These are phyloP conservation scores for Fusarium anthophilum DNA, from an alignment of 2,329 filamentous ascomycete genomes.

Conservation along the genomic window DNA sequence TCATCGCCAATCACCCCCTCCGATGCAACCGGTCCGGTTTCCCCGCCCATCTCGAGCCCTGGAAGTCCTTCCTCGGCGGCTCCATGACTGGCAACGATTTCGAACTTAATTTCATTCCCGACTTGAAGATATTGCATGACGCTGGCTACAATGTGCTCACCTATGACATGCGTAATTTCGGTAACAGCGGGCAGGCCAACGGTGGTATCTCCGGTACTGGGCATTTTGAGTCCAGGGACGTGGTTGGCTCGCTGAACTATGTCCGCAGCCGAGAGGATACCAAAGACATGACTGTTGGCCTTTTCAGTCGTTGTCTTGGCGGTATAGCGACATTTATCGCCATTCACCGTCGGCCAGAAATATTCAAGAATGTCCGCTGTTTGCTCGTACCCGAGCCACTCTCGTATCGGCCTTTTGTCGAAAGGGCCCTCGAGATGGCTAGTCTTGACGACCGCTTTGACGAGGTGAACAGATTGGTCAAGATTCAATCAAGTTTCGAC, in stretches of 20 bases:
- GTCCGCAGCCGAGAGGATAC: neutral
- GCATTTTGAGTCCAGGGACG: neutral
- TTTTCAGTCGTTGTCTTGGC: neutral
- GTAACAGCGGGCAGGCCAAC: neutral
- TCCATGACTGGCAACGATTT: neutral
- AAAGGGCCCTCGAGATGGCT: neutral
- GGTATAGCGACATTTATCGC: neutral
- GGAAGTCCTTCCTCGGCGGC: neutral
- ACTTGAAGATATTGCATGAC: neutral
- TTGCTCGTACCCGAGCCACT: neutral
- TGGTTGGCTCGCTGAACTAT: neutral
- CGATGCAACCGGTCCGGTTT: neutral
- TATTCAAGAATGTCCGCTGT: neutral
- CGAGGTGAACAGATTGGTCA: neutral
- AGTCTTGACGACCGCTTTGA: neutral
- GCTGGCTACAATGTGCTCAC: neutral
- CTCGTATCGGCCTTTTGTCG: neutral
- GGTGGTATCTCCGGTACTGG: neutral
- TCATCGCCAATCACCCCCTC: neutral
- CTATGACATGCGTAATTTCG: neutral
- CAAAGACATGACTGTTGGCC: neutral
- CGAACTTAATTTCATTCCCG: neutral
- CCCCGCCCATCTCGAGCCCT: neutral
- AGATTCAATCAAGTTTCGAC: neutral
- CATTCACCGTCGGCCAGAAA: neutral